A percentile compares a stretch with the other conserved stretches of the same genome.
phyloP scores from a whole-genome alignment of 2,329 filamentous ascomycete genomes.

The Calonectria leucothoes region DNA sequence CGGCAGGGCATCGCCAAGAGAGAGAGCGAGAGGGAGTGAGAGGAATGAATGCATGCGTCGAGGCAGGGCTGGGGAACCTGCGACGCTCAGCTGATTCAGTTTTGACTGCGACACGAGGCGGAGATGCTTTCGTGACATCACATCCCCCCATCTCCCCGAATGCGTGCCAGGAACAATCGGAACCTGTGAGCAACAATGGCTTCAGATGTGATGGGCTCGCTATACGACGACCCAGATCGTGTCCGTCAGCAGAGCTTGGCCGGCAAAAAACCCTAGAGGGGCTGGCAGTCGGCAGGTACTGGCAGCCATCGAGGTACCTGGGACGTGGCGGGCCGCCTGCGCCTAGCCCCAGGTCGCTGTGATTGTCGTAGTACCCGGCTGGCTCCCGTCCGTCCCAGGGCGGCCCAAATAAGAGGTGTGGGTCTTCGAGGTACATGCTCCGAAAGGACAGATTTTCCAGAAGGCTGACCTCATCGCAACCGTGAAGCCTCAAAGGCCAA shows the following conservation, averaged over 20 bases:
- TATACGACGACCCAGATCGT: slow-evolving; percentile 6
- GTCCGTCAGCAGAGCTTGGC: neutral
- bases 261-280: neutral
- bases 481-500: slow-evolving; percentile 38
- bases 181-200: neutral
- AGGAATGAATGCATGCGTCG: slow-evolving; percentile 13
- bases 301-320: neutral
- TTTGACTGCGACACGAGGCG: neutral
- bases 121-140: neutral
- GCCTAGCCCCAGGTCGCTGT: neutral
- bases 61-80: neutral
- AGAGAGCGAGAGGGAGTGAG: too few relatives aligned
- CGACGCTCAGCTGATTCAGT: neutral
- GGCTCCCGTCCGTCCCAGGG: slow-evolving; percentile 7
- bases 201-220: neutral
- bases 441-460: slow-evolving; percentile 51
- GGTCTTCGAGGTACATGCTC: slow-evolving; percentile 34
- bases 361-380: slow-evolving; percentile 1
- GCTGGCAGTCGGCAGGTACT: too few relatives aligned
- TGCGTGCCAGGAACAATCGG: neutral
- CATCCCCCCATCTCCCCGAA: too few relatives aligned
- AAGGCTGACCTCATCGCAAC: slow-evolving; percentile 45
- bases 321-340: neutral
- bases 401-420: slow-evolving; percentile 40
- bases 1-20: too few relatives aligned